phyloP scores from a whole-genome alignment of 106 monocot genomes.

The Cymbidium sinense region DNA sequence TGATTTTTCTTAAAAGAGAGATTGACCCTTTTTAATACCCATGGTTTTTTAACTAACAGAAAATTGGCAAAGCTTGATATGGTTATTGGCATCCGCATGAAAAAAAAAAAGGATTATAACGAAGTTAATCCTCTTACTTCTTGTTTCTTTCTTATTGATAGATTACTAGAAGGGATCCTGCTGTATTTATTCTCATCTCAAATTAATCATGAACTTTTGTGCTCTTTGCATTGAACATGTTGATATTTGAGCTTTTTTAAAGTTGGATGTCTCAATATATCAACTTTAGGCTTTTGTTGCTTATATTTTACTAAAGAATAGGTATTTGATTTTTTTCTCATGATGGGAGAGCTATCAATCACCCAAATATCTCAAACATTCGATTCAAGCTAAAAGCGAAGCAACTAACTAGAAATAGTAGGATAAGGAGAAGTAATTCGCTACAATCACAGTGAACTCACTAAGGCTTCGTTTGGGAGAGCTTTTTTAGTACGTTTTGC shows the following conservation, averaged over 20 bases:
- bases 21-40: neutral
- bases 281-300: neutral
- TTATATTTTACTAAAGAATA: neutral
- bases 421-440: too few species aligned
- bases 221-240: neutral
- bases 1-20: neutral
- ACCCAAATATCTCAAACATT: too few species aligned
- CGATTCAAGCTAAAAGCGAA: too few species aligned
- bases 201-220: neutral
- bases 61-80: neutral
- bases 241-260: neutral
- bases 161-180: neutral
- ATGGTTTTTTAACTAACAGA: neutral
- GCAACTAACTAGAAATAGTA: too few species aligned
- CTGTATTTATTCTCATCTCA: neutral
- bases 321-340: neutral
- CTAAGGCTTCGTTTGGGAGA: too few species aligned
- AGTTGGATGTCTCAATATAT: neutral
- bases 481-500: too few species aligned
- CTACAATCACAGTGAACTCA: too few species aligned
- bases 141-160: neutral
- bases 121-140: neutral
- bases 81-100: neutral
- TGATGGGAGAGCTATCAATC: neutral
- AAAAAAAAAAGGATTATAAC: neutral